A percentile compares a stretch with the other conserved stretches of the same genome.
Evolutionary conservation across 345 rosid genomes (phyloP).

Genomic region (Salix exigua): DNA sequence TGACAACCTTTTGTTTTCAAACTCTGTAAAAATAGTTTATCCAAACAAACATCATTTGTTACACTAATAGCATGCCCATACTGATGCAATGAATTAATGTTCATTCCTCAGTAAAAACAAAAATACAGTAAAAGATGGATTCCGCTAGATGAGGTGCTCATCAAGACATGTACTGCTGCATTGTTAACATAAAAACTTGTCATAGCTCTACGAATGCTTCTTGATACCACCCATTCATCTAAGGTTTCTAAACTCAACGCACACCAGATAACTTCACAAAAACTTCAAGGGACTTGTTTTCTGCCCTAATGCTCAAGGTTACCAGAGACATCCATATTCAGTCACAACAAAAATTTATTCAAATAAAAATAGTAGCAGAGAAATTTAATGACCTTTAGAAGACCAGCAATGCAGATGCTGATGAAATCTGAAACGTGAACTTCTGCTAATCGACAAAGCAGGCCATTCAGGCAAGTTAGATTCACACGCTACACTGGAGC

Average conservation of each 20-base stretch:
- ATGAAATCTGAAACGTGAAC: not conserved
- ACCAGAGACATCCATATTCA: no score
- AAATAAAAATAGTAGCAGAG: not conserved
- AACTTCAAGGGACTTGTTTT: not conserved
- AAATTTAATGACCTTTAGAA: conserved; percentile 14
- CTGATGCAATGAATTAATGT: not conserved
- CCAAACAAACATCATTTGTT: not conserved
- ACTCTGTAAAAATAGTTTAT: not conserved
- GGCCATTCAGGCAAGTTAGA: conserved; percentile 9
- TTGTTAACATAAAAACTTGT: not conserved
- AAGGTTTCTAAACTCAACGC: not conserved
- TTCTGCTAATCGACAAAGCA: not conserved
- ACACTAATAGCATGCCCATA: not conserved
- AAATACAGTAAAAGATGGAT: not conserved
- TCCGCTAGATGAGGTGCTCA: not conserved
- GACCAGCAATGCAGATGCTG: conserved; percentile 3
- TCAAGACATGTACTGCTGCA: not conserved
- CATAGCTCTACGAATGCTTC: not conserved
- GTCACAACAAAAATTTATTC: not conserved
- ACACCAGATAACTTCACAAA: not conserved
- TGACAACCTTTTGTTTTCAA: not conserved
- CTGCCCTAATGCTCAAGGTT: not conserved
- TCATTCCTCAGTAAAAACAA: not conserved
- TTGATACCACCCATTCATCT: not conserved
- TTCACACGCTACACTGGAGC: not conserved